Evolutionary conservation across 805 yeast species (phyloP).

Genomic region (Ogataea paradorogensis): DNA sequence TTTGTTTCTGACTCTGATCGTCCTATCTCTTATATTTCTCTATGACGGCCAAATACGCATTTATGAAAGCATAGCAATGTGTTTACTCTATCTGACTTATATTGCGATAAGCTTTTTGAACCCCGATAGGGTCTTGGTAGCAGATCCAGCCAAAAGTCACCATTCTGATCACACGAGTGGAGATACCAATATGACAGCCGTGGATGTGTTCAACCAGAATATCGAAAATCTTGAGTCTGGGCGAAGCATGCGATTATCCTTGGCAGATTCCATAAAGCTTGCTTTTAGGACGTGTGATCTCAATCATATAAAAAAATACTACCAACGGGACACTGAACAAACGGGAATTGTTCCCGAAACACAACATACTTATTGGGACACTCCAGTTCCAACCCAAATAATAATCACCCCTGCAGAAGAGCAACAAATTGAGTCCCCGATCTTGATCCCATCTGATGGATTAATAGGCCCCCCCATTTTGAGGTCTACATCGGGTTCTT

Average conservation of each 20-base stretch:
- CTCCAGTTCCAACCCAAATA: conserved; percentile 12
- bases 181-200: conserved; percentile 4
- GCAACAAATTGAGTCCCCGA: neutral
- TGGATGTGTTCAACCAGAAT: conserved; percentile 23
- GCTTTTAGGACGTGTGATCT: conserved; percentile 23
- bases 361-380: neutral
- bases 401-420: conserved; percentile 16
- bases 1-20: conserved; percentile 52
- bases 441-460: neutral
- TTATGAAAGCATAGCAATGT: conserved; percentile 56
- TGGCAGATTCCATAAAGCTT: conserved; percentile 33
- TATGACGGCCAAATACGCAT: conserved; percentile 52
- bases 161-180: conserved; percentile 4
- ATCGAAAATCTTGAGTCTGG: conserved; percentile 30
- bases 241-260: conserved; percentile 26
- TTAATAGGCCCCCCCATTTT: conserved; percentile 5
- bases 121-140: conserved; percentile 29
- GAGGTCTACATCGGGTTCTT: conserved; percentile 11
- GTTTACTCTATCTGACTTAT: conserved; percentile 54
- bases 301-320: conserved; percentile 12
- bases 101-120: conserved; percentile 40
- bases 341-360: neutral
- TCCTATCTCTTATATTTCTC: conserved; percentile 50
- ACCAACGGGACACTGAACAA: neutral
- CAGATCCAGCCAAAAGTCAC: neutral